These are phyloP conservation scores for Aphanomyces astaci DNA, from an alignment of 352 stramenopile species.

Conservation along the genomic window DNA sequence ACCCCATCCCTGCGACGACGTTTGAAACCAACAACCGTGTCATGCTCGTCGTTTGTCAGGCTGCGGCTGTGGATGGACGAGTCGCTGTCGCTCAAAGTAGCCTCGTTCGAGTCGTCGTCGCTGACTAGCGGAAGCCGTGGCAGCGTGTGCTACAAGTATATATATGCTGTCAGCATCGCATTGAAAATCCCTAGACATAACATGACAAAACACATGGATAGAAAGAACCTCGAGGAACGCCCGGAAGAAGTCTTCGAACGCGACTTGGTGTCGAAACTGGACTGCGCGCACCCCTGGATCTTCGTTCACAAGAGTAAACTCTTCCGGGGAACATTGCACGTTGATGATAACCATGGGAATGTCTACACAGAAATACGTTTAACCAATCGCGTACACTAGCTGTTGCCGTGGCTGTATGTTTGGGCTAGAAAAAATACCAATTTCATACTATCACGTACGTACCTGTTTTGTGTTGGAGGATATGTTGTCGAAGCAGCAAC, in stretches of 20 bases:
- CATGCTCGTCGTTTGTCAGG: too few species aligned
- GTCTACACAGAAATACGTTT: constrained; percentile 27
- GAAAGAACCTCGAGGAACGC: constrained; percentile 52
- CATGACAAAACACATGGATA: too few species aligned
- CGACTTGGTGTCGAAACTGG: constrained; percentile 36
- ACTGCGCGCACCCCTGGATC: constrained; percentile 12
- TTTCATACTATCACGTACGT: neutral
- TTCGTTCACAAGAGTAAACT: constrained; percentile 34
- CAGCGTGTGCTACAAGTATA: neutral
- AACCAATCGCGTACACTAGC: neutral
- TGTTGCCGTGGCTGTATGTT: neutral
- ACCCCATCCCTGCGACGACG: too few species aligned
- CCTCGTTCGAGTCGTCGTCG: neutral
- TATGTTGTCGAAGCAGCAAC: constrained; percentile 19
- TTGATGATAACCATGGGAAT: constrained; percentile 75
- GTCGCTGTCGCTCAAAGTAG: too few species aligned
- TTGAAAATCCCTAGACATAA: too few species aligned
- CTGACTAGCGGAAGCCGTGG: constrained; percentile 1
- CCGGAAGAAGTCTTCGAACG: constrained; percentile 32
- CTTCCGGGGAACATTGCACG: constrained; percentile 28
- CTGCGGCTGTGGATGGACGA: too few species aligned
- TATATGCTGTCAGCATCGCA: constrained; percentile 24
- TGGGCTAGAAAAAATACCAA: neutral
- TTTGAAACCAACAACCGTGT: too few species aligned
- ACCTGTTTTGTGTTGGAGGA: neutral